Evolutionary conservation across 2,329 filamentous ascomycete species (phyloP).

Genomic region (Fusarium floridanum): DNA sequence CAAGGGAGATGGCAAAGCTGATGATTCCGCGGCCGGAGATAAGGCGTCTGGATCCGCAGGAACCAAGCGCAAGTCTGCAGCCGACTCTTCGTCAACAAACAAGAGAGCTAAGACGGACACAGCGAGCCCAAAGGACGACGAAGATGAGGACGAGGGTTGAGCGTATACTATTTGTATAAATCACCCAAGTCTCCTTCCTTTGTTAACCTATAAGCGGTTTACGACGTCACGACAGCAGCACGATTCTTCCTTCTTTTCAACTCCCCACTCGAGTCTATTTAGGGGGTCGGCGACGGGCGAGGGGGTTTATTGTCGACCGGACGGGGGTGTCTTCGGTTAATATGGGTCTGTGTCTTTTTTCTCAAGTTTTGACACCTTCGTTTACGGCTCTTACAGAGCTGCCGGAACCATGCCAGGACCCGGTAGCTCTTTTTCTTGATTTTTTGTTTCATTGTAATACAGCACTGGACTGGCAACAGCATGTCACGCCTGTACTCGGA

Average conservation of each 20-base stretch:
- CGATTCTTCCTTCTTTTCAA: conserved; percentile 43
- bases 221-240: conserved; percentile 54
- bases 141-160: conserved; percentile 61
- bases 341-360: conserved; percentile 20
- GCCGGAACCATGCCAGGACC: neutral
- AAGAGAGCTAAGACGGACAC: conserved; percentile 71
- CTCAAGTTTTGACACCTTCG: conserved; percentile 30
- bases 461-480: conserved; percentile 57
- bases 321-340: conserved; percentile 27
- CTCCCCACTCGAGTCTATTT: conserved; percentile 17
- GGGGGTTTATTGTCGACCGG: conserved; percentile 16
- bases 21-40: conserved; percentile 40
- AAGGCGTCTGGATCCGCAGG: conserved; percentile 53
- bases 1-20: conserved; percentile 58
- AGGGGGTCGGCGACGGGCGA: conserved; percentile 8
- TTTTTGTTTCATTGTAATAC: conserved; percentile 50
- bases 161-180: conserved; percentile 22
- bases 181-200: conserved; percentile 42
- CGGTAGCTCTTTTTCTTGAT: conserved; percentile 14
- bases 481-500: conserved; percentile 42
- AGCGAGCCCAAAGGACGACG: conserved; percentile 53
- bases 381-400: conserved; percentile 23
- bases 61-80: conserved; percentile 73
- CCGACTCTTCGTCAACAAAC: conserved; percentile 59
- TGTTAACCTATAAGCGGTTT: conserved; percentile 49